Evolutionary conservation across 805 yeast genomes (phyloP).

Genomic region (Kodamaea leandrae): DNA sequence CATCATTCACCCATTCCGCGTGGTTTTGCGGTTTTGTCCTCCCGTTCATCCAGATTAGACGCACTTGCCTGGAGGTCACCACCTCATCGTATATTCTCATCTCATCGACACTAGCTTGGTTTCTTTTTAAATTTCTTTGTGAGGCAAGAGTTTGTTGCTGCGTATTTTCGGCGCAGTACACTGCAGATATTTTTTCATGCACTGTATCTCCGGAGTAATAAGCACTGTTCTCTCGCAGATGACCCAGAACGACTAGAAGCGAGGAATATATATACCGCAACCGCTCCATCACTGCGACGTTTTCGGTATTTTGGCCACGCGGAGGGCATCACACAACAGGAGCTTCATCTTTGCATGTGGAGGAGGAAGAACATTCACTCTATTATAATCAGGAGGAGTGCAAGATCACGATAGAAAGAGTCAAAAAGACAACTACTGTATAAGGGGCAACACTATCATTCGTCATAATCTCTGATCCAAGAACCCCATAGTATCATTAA

Average conservation of each 20-base stretch:
- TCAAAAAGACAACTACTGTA: too few relatives aligned
- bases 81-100: background rate
- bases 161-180: slow-evolving; percentile 1
- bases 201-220: slow-evolving; percentile 1
- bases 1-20: too few relatives aligned
- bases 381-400: too few relatives aligned
- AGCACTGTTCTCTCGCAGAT: slow-evolving; percentile 4
- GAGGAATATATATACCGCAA: slow-evolving; percentile 3
- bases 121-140: background rate
- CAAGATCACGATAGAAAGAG: too few relatives aligned
- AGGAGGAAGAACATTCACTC: too few relatives aligned
- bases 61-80: too few relatives aligned
- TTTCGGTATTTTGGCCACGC: background rate
- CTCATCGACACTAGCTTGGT: background rate
- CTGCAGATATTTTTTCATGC: slow-evolving; percentile 1
- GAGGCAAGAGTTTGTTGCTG: background rate
- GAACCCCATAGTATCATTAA: too few relatives aligned
- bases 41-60: too few relatives aligned
- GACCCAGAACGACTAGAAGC: background rate
- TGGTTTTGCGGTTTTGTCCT: too few relatives aligned
- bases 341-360: too few relatives aligned
- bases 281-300: background rate
- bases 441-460: too few relatives aligned
- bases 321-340: background rate
- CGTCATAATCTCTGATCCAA: too few relatives aligned